Evolutionary conservation across 306 rosid species (phyloP).

Genomic region (Urtica urens): DNA sequence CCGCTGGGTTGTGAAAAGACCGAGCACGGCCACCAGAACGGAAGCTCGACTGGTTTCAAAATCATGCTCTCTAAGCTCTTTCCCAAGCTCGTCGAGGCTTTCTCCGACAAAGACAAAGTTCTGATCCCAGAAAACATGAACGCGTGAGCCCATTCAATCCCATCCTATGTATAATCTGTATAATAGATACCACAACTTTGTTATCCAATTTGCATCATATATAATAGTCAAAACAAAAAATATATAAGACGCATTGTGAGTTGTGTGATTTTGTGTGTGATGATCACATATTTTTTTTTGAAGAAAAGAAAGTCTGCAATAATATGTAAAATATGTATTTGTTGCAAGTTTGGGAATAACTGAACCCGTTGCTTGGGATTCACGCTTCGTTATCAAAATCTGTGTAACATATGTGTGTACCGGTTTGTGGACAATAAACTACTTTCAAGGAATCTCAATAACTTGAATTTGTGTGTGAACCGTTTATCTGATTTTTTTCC

Average conservation of each 20-base stretch:
- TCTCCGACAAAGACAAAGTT: conserved; percentile 54
- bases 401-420: conserved; percentile 2
- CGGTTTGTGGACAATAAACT: not conserved
- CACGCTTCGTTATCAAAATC: not conserved
- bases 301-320: not conserved
- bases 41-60: conserved; percentile 74
- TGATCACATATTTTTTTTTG: not conserved
- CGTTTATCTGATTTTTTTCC: not conserved
- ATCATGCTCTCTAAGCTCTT: conserved; percentile 84
- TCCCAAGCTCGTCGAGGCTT: conserved; percentile 66
- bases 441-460: conserved; percentile 10
- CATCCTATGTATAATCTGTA: conserved; percentile 23
- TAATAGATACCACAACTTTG: conserved; percentile 21
- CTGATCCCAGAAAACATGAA: conserved; percentile 26
- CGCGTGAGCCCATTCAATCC: conserved; percentile 15
- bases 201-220: too few species aligned
- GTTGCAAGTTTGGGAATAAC: not conserved
- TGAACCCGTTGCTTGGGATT: not conserved
- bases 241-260: not conserved
- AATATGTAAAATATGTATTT: not conserved
- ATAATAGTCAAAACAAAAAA: too few species aligned
- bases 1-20: conserved; percentile 33
- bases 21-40: conserved; percentile 30
- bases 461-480: conserved; percentile 11
- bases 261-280: not conserved